Conservation (phyloP, 805 yeast genomes). For the Yarrowia divulgata region DNA sequence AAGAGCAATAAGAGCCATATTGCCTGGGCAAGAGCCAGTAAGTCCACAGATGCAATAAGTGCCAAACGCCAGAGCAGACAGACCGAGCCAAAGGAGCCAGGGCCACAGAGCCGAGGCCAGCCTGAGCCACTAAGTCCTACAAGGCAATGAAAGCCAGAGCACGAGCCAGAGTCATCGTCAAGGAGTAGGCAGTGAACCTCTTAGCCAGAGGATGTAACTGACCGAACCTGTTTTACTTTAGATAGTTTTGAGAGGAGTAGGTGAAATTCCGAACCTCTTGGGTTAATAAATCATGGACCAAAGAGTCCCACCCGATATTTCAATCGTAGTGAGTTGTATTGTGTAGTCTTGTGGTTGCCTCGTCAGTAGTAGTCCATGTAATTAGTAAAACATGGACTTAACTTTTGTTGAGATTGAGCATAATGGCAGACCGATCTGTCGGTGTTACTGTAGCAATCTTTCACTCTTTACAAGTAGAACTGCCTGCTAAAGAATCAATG, state of each 20-base stretch:
- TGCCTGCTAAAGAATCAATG: too few species aligned
- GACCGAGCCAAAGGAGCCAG: too few species aligned
- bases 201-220: neutral
- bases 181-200: constrained; percentile 27
- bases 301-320: neutral
- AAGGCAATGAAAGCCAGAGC: constrained; percentile 6
- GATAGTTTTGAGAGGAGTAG: constrained; percentile 25
- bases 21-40: neutral
- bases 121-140: neutral
- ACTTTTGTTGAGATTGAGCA: too few species aligned
- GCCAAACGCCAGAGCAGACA: neutral
- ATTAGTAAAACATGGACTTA: too few species aligned
- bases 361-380: neutral
- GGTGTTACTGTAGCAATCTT: too few species aligned
- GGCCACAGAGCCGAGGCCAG: constrained; percentile 2
- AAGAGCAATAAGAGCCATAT: too few species aligned
- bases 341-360: neutral
- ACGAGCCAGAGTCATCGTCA: neutral
- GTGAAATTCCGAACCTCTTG: constrained; percentile 25
- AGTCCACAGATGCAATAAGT: neutral
- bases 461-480: too few species aligned
- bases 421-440: too few species aligned
- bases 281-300: constrained; percentile 26
- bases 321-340: neutral
- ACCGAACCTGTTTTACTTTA: constrained; percentile 15